Conservation (phyloP, 2,329 filamentous ascomycete genomes). For the Xylariaceae sp. region DNA sequence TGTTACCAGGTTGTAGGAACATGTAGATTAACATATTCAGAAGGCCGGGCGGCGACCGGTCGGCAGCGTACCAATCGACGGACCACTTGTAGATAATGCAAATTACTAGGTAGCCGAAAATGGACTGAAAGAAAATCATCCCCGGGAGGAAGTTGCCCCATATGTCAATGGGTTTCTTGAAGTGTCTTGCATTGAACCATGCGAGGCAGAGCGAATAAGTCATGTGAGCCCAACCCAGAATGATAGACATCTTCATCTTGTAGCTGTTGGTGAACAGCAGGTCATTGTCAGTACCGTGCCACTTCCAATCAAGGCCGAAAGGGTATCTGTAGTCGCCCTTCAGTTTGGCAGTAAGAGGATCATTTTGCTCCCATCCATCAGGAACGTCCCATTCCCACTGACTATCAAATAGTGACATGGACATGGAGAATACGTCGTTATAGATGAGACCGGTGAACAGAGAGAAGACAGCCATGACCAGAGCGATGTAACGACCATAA, state of each 20-base stretch:
- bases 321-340: slow-evolving; percentile 84
- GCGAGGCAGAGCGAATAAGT: slow-evolving; percentile 95
- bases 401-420: slow-evolving; percentile 85
- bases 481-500: slow-evolving; percentile 97
- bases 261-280: slow-evolving; percentile 97
- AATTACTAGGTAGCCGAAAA: slow-evolving; percentile 94
- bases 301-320: slow-evolving; percentile 93
- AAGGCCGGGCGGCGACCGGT: slow-evolving; percentile 78
- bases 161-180: slow-evolving; percentile 93
- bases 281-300: slow-evolving; percentile 95
- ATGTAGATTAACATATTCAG: slow-evolving; percentile 99
- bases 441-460: slow-evolving; percentile 97
- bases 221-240: slow-evolving; percentile 98
- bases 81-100: slow-evolving; percentile 98
- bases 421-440: slow-evolving; percentile 96
- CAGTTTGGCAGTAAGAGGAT: slow-evolving; percentile 70
- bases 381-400: slow-evolving; percentile 84
- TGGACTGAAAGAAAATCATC: slow-evolving; percentile 99
- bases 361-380: slow-evolving; percentile 68
- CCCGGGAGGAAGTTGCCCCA: slow-evolving; percentile 97
- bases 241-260: slow-evolving; percentile 99
- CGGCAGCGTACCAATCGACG: slow-evolving; percentile 78
- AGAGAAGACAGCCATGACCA: slow-evolving; percentile 97
- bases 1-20: slow-evolving; percentile 86
- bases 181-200: slow-evolving; percentile 91